phyloP scores from a whole-genome alignment of 2,329 filamentous ascomycete species.

The Claviceps sp. region DNA sequence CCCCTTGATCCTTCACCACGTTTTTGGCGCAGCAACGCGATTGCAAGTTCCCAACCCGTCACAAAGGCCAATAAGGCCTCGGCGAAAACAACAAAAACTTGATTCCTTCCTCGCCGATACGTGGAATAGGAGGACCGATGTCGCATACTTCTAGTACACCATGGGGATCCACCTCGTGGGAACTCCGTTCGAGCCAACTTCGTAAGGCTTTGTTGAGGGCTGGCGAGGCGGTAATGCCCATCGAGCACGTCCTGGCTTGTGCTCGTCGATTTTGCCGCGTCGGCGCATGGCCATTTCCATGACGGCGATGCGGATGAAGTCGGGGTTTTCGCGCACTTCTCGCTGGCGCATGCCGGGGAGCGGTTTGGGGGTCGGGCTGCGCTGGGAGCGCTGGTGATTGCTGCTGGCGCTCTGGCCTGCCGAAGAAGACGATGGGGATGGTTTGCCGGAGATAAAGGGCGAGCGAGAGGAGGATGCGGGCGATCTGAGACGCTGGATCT shows the following conservation, averaged over 20 bases:
- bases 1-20: neutral
- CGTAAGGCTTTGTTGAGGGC: slow-evolving; percentile 37
- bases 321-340: slow-evolving; percentile 56
- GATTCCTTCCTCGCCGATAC: neutral
- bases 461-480: slow-evolving; percentile 18
- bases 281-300: slow-evolving; percentile 62
- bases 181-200: slow-evolving; percentile 43
- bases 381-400: slow-evolving; percentile 10
- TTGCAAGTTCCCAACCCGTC: neutral
- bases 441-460: slow-evolving; percentile 1
- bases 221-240: slow-evolving; percentile 56
- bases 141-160: slow-evolving; percentile 10
- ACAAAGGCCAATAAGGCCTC: neutral
- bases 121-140: neutral
- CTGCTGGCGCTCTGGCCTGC: slow-evolving; percentile 8
- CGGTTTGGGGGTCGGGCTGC: slow-evolving; percentile 17
- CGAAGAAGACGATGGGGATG: neutral
- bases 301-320: slow-evolving; percentile 58
- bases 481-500: slow-evolving; percentile 37
- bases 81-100: neutral
- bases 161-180: slow-evolving; percentile 43
- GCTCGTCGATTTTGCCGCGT: slow-evolving; percentile 51
- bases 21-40: neutral
- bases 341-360: slow-evolving; percentile 42
- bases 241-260: slow-evolving; percentile 51